Evolutionary conservation across 805 yeast genomes (phyloP).

Genomic region (Allodekkera sacchari): DNA sequence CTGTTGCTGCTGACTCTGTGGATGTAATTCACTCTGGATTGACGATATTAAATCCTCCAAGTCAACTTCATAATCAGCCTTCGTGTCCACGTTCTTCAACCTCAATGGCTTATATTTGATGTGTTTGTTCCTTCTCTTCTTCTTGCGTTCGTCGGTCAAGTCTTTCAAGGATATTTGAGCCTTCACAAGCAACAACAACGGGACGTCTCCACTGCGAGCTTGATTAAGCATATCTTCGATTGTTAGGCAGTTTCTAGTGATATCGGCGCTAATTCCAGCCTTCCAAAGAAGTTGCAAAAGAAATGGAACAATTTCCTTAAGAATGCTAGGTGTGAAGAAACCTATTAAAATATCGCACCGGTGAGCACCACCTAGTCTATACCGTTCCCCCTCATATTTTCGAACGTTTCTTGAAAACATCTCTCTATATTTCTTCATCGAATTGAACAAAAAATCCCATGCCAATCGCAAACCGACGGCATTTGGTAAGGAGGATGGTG

Average conservation of each 20-base stretch:
- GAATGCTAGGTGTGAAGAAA: conserved; percentile 47
- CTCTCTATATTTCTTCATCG: conserved; percentile 40
- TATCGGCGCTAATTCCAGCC: conserved; percentile 71
- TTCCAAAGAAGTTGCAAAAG: conserved; percentile 65
- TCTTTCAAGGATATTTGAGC: conserved; percentile 38
- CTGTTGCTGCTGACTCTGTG: conserved; percentile 4
- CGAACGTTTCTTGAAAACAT: conserved; percentile 24
- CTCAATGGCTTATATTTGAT: conserved; percentile 69
- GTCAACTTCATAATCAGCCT: conserved; percentile 65
- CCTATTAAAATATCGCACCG: conserved; percentile 81
- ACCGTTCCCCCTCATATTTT: conserved; percentile 24
- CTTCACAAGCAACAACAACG: conserved; percentile 70
- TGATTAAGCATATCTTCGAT: conserved; percentile 57
- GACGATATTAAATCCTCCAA: conserved; percentile 52
- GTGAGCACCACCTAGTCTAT: conserved; percentile 27
- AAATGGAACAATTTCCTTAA: conserved; percentile 56
- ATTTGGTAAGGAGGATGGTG: conserved; percentile 28
- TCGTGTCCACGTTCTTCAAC: conserved; percentile 52
- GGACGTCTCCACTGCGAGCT: conserved; percentile 64
- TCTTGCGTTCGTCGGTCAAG: conserved; percentile 3
- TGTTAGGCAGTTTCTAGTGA: conserved; percentile 34
- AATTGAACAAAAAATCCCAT: conserved; percentile 52
- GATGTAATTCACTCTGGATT: conserved; percentile 20
- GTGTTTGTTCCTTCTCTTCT: conserved; percentile 18
- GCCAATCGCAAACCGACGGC: conserved; percentile 89